phyloP scores from a whole-genome alignment of 2,329 filamentous ascomycete species.

The Mollisiaceae sp. region DNA sequence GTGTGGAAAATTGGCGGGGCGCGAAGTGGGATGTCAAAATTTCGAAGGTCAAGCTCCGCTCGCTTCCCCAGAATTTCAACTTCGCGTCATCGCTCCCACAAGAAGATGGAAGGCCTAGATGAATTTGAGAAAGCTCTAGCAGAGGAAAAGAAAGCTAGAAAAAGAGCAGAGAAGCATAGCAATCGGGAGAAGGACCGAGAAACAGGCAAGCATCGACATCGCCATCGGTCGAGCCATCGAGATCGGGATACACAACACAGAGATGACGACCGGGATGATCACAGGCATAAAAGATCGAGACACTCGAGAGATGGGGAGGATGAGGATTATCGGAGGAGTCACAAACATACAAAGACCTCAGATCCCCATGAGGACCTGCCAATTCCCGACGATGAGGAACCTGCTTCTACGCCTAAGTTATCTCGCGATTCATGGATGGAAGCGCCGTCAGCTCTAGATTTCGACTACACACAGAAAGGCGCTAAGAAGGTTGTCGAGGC shows the following conservation, averaged over 20 bases:
- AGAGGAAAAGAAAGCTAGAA: constrained; percentile 62
- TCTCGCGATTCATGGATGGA: constrained; percentile 95
- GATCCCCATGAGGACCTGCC: constrained; percentile 58
- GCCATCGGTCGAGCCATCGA: constrained; percentile 40
- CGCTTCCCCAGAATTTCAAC: constrained; percentile 24
- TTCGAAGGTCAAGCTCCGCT: constrained; percentile 21
- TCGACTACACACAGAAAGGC: constrained; percentile 78
- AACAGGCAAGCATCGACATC: constrained; percentile 43
- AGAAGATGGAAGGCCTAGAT: constrained; percentile 58
- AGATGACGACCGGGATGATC: constrained; percentile 47
- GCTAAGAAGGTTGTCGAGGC: constrained; percentile 58
- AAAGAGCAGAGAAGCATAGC: constrained; percentile 52
- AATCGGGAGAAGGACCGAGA: constrained; percentile 50
- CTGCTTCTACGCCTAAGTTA: constrained; percentile 30
- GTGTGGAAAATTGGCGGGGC: constrained; percentile 26
- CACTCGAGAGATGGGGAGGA: constrained; percentile 46
- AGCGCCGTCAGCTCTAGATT: constrained; percentile 76
- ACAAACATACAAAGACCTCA: constrained; percentile 48
- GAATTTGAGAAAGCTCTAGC: constrained; percentile 82
- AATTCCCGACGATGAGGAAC: constrained; percentile 56
- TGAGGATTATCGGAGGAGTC: constrained; percentile 39
- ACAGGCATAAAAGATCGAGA: constrained; percentile 67
- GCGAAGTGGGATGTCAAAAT: constrained; percentile 34
- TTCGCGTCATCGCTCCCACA: constrained; percentile 10
- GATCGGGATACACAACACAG: constrained; percentile 37